Conservation (phyloP, 2,329 filamentous ascomycete species). For the Hymenoscyphus fructigenus region DNA sequence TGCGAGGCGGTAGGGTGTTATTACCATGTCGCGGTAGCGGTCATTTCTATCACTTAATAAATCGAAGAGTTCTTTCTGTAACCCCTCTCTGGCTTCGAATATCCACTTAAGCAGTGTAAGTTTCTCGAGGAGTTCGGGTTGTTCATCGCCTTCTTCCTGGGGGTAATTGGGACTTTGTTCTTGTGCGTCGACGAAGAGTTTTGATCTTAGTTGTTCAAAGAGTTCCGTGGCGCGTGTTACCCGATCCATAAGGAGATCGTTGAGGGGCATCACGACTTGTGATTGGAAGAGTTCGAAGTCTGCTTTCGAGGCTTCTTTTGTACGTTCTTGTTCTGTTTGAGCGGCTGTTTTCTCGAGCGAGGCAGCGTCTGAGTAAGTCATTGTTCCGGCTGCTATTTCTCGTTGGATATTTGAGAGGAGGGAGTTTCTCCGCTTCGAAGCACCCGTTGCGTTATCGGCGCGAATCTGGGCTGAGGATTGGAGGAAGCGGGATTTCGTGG, state of each 20-base stretch:
- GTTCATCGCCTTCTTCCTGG: constrained; percentile 92
- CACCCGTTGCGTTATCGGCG: constrained; percentile 52
- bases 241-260: constrained; percentile 74
- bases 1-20: constrained; percentile 74
- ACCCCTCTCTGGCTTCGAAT: constrained; percentile 85
- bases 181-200: constrained; percentile 71
- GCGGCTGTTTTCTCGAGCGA: constrained; percentile 76
- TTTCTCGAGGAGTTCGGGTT: constrained; percentile 91
- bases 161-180: constrained; percentile 70
- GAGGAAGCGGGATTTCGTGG: constrained; percentile 62
- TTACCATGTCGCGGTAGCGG: constrained; percentile 79
- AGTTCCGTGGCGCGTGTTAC: constrained; percentile 71
- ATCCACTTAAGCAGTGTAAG: constrained; percentile 95
- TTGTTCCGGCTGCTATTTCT: constrained; percentile 73
- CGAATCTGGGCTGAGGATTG: constrained; percentile 57
- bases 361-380: constrained; percentile 80
- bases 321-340: constrained; percentile 65
- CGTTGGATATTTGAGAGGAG: constrained; percentile 75
- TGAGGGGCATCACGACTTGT: constrained; percentile 78
- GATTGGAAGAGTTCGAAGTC: constrained; percentile 85
- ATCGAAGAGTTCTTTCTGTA: constrained; percentile 84
- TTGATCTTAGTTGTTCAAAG: constrained; percentile 73
- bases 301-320: constrained; percentile 71
- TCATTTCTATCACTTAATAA: constrained; percentile 82
- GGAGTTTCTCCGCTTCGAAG: constrained; percentile 56